A percentile compares a stretch with the other conserved stretches of the same genome.
Evolutionary conservation across 225 moss, liverwort and hornwort species (phyloP).

Genomic region (Marchantia paleacea): DNA sequence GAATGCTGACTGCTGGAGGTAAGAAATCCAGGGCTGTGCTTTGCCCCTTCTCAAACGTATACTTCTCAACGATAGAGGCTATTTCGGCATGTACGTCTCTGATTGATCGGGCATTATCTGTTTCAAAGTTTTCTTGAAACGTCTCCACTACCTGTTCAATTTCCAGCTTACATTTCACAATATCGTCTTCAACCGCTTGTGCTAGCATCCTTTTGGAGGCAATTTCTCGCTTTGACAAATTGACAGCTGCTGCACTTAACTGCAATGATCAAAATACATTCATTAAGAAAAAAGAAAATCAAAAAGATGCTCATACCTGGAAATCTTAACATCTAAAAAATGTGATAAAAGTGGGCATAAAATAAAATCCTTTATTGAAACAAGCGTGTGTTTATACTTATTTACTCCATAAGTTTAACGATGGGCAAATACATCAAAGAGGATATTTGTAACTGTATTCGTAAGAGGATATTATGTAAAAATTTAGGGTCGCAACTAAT

Average conservation of each 20-base stretch:
- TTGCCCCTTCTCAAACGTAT: constrained; percentile 34
- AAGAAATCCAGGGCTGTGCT: constrained; percentile 19
- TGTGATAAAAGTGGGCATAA: no score
- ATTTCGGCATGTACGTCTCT: constrained; percentile 76
- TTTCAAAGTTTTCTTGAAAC: constrained; percentile 56
- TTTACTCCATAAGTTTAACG: no score
- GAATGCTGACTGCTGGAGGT: constrained; percentile 9
- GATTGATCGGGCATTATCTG: constrained; percentile 46
- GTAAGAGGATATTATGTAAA: no score
- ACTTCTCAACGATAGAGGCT: constrained; percentile 56
- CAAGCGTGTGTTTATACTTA: no score
- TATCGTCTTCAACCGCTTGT: constrained; percentile 44
- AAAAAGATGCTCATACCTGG: neutral
- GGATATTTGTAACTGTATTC: no score
- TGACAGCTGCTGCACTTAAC: constrained; percentile 47
- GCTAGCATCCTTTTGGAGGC: constrained; percentile 48
- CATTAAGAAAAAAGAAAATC: neutral
- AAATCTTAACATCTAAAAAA: neutral
- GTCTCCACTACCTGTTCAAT: constrained; percentile 58
- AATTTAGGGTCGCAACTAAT: no score
- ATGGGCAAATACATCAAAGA: no score
- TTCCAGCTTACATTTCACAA: constrained; percentile 50
- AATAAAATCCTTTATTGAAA: no score
- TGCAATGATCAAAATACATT: constrained; percentile 1
- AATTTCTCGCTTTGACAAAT: constrained; percentile 55